These are phyloP conservation scores for Hirschioporus abietinus DNA, from an alignment of 768 basidiomycete genomes.

Conservation along the genomic window DNA sequence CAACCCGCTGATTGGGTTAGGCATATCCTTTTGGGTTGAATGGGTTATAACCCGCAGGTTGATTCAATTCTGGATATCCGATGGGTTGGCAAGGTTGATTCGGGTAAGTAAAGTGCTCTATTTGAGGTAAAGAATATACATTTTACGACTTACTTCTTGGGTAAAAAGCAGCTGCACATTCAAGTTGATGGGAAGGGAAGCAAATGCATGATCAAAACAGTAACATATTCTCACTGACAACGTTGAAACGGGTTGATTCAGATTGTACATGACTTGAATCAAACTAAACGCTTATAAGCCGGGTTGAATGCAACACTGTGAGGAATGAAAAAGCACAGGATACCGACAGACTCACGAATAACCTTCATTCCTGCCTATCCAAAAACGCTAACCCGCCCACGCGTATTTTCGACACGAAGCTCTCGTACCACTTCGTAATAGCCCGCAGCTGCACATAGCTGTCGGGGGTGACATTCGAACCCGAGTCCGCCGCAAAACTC, in stretches of 20 bases:
- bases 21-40: conserved; percentile 1
- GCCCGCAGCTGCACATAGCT: conserved; percentile 56
- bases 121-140: no score
- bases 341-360: neutral
- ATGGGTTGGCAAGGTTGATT: neutral
- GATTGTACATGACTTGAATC: no score
- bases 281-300: no score
- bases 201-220: no score
- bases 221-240: no score
- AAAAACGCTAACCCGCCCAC: conserved; percentile 58
- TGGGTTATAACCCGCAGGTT: neutral
- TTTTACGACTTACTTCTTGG: no score
- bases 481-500: conserved; percentile 48
- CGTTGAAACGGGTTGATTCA: no score
- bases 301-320: no score
- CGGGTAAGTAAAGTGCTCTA: no score
- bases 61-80: neutral
- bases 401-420: conserved; percentile 51
- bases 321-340: no score
- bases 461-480: conserved; percentile 37
- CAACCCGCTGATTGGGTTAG: neutral
- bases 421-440: conserved; percentile 70
- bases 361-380: conserved; percentile 31
- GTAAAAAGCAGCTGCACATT: no score
- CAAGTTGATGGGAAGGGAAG: no score